Percentiles rank a stretch among this genome's conserved stretches.
phyloP scores from a whole-genome alignment of 305 asterid species.

The Fraxinus sp. region DNA sequence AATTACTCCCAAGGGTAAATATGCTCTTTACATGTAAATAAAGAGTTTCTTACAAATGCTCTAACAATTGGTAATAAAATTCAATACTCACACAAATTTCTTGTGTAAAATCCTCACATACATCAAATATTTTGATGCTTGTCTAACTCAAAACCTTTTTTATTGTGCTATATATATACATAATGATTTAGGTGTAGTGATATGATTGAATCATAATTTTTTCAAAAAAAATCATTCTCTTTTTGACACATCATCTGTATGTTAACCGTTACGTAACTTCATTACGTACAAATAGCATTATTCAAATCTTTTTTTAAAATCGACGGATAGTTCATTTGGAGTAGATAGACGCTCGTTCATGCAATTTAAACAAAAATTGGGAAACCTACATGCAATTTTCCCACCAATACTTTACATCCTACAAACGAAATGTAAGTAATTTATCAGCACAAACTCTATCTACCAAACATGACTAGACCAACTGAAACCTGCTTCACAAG shows the following conservation, averaged over 20 bases:
- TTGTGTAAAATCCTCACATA: neutral
- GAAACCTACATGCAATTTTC: constrained; percentile 1
- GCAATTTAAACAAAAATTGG: neutral
- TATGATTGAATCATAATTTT: too few species aligned
- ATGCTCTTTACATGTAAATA: neutral
- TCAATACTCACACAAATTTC: neutral
- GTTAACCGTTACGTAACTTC: neutral
- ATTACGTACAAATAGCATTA: neutral
- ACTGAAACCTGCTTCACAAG: constrained; percentile 12
- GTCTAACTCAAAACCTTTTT: neutral
- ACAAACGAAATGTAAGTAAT: neutral
- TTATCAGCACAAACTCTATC: constrained; percentile 21
- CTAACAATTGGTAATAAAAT: neutral
- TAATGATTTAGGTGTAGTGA: neutral
- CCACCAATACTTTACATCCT: neutral
- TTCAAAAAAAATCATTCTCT: neutral
- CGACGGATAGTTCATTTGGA: neutral
- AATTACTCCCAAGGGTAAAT: neutral
- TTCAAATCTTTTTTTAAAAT: neutral
- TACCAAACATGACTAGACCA: constrained; percentile 16
- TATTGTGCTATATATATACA: neutral
- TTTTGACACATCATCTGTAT: neutral
- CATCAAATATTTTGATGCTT: neutral
- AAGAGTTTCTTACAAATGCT: neutral
- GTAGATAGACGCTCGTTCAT: neutral